These are phyloP conservation scores for Debaryomyces singareniensis DNA, from an alignment of 1,139 yeast genomes.

Conservation along the genomic window DNA sequence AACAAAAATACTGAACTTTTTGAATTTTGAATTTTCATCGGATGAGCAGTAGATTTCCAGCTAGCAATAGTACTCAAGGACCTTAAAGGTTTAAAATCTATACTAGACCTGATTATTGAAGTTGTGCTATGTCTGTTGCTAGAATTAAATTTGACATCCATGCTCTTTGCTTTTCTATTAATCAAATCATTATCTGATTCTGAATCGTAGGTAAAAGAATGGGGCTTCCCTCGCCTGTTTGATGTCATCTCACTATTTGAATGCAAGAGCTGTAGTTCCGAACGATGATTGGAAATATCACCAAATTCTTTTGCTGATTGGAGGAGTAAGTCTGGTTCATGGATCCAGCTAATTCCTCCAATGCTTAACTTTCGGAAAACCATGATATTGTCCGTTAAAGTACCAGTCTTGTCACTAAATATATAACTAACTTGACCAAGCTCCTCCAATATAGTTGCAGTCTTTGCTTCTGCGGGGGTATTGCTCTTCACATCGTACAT, in stretches of 20 bases:
- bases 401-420: constrained; percentile 96
- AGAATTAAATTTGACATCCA: neutral
- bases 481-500: constrained; percentile 83
- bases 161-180: constrained; percentile 1
- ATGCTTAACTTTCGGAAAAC: constrained; percentile 76
- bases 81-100: constrained; percentile 16
- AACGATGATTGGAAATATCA: neutral
- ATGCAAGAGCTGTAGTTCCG: neutral
- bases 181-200: no score
- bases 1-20: constrained; percentile 49
- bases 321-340: constrained; percentile 51
- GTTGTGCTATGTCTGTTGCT: constrained; percentile 22
- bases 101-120: constrained; percentile 26
- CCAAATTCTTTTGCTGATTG: constrained; percentile 5
- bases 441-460: constrained; percentile 94
- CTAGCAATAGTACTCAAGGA: constrained; percentile 17
- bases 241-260: neutral
- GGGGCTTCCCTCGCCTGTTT: neutral
- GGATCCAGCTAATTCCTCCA: constrained; percentile 87
- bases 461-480: constrained; percentile 91
- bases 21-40: constrained; percentile 22
- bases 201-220: no score
- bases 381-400: constrained; percentile 89
- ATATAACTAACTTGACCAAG: constrained; percentile 93
- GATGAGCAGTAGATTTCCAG: constrained; percentile 39